Base-by-base conservation (phyloP, 495 filamentous ascomycete species). In the Hypoxylon crocopeplum region DNA sequence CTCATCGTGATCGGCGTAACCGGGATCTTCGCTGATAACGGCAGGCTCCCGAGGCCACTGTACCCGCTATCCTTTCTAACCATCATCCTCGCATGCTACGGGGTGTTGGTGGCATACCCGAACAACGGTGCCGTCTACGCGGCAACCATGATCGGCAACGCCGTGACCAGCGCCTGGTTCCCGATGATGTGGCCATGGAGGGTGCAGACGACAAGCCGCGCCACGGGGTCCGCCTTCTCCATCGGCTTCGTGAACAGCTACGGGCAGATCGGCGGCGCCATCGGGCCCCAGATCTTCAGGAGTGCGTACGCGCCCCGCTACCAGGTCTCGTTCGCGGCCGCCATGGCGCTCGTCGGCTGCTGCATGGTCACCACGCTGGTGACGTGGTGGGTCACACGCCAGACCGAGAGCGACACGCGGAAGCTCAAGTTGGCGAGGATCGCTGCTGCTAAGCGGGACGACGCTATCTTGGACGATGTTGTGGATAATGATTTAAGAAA, bases 171-270 rank as follows among this genome's bases (percentile, higher is more conserved):
- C 13, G 70, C 69, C 10, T 77, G 74, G 74, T 77, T 63, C 21
- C 73, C 74, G 0, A 71, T 75, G 53, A 78, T 78, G 75, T 78
- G 74, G 75, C 74, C 74, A 16, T 73, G 71, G 69, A 64, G 71
- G 13, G 75, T 77, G 0, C 75, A 78, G 40, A 76, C 74, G 4
- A 77, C 75, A 2, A 69, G 69, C 40, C 64, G 73, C 6, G 72
- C 75, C 1, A 78, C 75, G 2, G 75, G 73, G 10, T 77, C 75
- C 0, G 75, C 75, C 21, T 78, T 78, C 42, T 73, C 72, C 4
- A 75, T 78, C 39, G 75, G 72, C 0, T 78, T 77, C 38, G 75
- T 75, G n/a, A 73, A 73, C 46, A 70, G 66, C 32, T 75, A 75
- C 59, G 71, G 71, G 12, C 73, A 74, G 60, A 73, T 73, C 27